Evolutionary conservation across 768 basidiomycete genomes (phyloP), one percentile per base, ranked within the genome.

Genomic region (Neoboletus subvelutipes): DNA sequence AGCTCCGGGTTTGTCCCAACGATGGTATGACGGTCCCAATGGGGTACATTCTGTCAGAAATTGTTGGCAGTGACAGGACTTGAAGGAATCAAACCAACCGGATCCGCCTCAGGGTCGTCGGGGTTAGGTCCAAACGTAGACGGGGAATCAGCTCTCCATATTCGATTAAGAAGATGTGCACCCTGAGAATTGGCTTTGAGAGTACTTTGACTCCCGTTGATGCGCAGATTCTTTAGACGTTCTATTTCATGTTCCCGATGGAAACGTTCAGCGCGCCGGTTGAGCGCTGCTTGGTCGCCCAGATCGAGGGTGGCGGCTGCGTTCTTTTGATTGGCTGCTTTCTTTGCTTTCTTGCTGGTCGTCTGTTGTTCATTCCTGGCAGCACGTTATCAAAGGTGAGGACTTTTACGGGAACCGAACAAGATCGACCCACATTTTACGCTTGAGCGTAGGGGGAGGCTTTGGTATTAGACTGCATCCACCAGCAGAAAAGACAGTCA

Each of bases 11-110:
- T 94, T 41, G 89, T 95, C 49, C 97, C 97, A 54, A 96, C 93
- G 65, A 99, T 98, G 8, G 95, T 98, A 73, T 86, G 81, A 56
- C 85, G 85, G 76, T 99, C 97, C 97, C 97, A 99, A 69, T 95
- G 88, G 52, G 94, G 87, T 10, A 96, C 94, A 65, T 95, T 96
- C 96, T 98, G 63, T 7, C 37, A 43, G 43, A 48, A 33, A n/a
- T 33, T 37, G 24, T 67, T 18, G 33, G 56, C 55, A 48, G 48
- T 36, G 40, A 62, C 46, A 45, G 55, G 1, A 45, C 9, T 36
- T 15, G 22, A 26, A 36, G 9, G 29, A 24, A 41, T 24, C 36
- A 49, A 48, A 78, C 87, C 42, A 66, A 91, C 88, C 56, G 86
- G 83, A 68, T 87, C 83, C 54, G 79, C 84, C 69, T 88, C 88